phyloP scores from a whole-genome alignment of 306 rosid genomes.

The Begonia loranthoides region DNA sequence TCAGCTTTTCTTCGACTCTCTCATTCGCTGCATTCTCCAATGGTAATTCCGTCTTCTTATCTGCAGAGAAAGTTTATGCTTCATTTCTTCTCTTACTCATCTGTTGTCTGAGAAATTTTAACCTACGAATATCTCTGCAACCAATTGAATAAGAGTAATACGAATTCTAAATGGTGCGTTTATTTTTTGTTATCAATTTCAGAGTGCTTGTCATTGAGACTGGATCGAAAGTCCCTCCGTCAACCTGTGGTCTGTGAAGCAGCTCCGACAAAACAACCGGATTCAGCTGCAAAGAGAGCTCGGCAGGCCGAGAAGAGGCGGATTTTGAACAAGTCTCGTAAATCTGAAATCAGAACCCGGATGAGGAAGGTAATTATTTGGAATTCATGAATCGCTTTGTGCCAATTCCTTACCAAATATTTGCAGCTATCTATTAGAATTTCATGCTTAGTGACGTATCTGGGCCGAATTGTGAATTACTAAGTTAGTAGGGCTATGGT shows the following conservation, averaged over 20 bases:
- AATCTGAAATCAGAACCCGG: conserved; percentile 74
- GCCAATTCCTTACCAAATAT: too few species aligned
- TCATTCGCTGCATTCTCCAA: conserved; percentile 34
- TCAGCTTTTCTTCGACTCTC: conserved; percentile 45
- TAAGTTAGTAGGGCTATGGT: too few species aligned
- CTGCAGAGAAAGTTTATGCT: not conserved
- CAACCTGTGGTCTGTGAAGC: conserved; percentile 55
- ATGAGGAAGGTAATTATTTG: conserved; percentile 56
- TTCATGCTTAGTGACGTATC: too few species aligned
- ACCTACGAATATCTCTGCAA: too few species aligned
- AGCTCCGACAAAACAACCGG: conserved; percentile 44
- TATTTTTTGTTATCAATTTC: conserved; percentile 12
- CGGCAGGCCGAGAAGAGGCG: conserved; percentile 86
- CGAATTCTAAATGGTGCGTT: not conserved
- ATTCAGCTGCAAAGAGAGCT: conserved; percentile 78
- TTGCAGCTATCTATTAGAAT: too few species aligned
- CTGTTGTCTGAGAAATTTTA: too few species aligned
- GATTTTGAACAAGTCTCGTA: conserved; percentile 57
- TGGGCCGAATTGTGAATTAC: too few species aligned
- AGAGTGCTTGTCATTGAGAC: conserved; percentile 40
- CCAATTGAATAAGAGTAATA: too few species aligned
- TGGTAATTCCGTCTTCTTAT: conserved; percentile 22
- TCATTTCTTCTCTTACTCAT: not conserved
- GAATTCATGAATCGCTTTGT: too few species aligned
- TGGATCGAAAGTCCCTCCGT: conserved; percentile 22